phyloP scores from a whole-genome alignment of 148 eudicot species.

The Cornus kousa region DNA sequence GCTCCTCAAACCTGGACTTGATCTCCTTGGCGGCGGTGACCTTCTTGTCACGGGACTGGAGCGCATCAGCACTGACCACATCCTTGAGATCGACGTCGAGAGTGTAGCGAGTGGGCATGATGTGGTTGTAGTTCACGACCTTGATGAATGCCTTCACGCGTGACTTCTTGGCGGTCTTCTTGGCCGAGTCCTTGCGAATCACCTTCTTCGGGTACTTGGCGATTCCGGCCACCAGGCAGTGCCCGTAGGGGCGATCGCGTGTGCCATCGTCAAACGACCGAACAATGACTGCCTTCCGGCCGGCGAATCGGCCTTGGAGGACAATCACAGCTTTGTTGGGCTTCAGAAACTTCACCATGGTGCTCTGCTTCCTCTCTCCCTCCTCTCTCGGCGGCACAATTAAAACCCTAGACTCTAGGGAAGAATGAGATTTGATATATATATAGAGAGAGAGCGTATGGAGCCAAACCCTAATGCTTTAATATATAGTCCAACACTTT shows the following conservation, averaged over 20 bases:
- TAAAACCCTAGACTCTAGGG: background rate
- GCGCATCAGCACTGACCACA: constrained; percentile 17
- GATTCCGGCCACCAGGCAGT: constrained; percentile 45
- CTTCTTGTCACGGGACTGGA: constrained; percentile 38
- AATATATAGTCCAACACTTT: too few relatives aligned
- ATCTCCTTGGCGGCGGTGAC: constrained; percentile 36
- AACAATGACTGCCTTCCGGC: constrained; percentile 34
- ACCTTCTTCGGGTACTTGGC: constrained; percentile 43
- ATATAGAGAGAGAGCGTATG: too few relatives aligned
- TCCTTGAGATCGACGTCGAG: constrained; percentile 42
- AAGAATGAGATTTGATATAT: background rate
- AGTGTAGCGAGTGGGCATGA: constrained; percentile 44
- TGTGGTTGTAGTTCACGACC: constrained; percentile 38
- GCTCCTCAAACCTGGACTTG: constrained; percentile 34
- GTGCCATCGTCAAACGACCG: constrained; percentile 31
- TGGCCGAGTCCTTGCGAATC: constrained; percentile 38
- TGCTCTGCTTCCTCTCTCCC: background rate
- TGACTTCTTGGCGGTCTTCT: constrained; percentile 40
- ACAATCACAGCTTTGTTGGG: constrained; percentile 39
- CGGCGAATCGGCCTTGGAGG: constrained; percentile 36
- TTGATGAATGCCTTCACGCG: constrained; percentile 37
- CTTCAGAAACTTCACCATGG: constrained; percentile 35
- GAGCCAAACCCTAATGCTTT: too few relatives aligned
- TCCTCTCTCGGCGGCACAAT: background rate
- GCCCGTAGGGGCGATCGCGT: constrained; percentile 39